Evolutionary conservation across 148 eudicot genomes (phyloP), one percentile per base, ranked within the genome.

Genomic region (Chenopodium quinoa): DNA sequence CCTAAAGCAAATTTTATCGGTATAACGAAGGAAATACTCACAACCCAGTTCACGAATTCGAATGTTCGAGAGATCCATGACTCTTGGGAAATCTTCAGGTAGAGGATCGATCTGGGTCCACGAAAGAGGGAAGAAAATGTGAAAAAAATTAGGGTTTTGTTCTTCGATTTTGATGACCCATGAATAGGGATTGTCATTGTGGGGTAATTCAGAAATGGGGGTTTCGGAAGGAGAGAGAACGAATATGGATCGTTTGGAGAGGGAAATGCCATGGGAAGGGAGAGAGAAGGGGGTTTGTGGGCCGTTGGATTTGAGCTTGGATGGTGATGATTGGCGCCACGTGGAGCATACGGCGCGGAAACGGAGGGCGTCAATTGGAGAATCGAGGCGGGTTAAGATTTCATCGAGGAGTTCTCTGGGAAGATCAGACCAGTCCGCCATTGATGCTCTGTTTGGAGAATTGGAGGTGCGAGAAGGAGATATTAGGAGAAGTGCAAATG

Each of bases 101-200:
- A 86, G 20, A 20, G 88, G 87, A 27, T 84, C 80, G 79, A 86
- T 73, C 65, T 84, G 86, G 75, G 88, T 79, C 75, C 88, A 48
- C 3, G 89, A 63, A 12, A 93, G 87, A 0, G 95, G 95, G 58
- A 89, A 84, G 29, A 89, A 75, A 10, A 93, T 82, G 54, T 86
- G 91, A 81, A 82, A 82, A 9, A 75, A 71, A 8, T 75, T 54
- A 1, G 88, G 89, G 62, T 47, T 37, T 65, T 88, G 90, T 10
- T 84, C 86, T 77, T 92, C 97, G 37, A 89, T 80, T 83, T 94
- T 94, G 84, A 94, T 80, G 47, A 94, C 66, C 98, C 98, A 94
- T 11, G 85, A 75, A 48, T 13, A 56, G 73, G 84, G 77, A 68
- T 80, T 17, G 19, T 56, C 17, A 4, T 56, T 56, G 54, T 58